Percentiles rank a stretch among this genome's conserved stretches.
phyloP scores from a whole-genome alignment of 192 early-diverging fungal species.

The Funneliformis geosporum region DNA sequence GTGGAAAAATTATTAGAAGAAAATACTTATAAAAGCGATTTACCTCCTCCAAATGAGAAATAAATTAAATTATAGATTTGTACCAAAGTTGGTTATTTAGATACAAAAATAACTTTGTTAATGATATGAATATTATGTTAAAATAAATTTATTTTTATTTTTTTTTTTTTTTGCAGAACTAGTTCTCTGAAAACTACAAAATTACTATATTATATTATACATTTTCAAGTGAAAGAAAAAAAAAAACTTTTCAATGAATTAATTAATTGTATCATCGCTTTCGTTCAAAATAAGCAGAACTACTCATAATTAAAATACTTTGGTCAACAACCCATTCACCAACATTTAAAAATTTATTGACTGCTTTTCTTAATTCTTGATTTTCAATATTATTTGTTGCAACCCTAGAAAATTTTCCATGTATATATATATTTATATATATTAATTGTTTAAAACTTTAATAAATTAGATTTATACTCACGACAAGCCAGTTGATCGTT shows the following conservation, averaged over 20 bases:
- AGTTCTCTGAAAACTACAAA: too few species aligned
- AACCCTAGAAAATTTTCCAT: constrained; percentile 34
- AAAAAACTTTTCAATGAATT: background rate
- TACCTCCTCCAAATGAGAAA: constrained; percentile 12
- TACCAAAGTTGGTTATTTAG: too few species aligned
- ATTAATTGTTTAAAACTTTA: background rate
- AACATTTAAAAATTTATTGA: constrained; percentile 55
- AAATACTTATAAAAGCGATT: constrained; percentile 67
- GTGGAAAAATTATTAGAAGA: constrained; percentile 74
- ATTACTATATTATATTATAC: too few species aligned
- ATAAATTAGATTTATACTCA: constrained; percentile 32
- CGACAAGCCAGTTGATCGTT: constrained; percentile 52
- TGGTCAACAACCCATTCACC: constrained; percentile 59
- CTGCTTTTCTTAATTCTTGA: constrained; percentile 48
- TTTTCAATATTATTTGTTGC: constrained; percentile 54
- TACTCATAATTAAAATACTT: constrained; percentile 43
- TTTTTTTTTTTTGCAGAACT: too few species aligned
- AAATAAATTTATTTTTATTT: too few species aligned
- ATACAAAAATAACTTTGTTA: too few species aligned
- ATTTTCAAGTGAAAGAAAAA: background rate
- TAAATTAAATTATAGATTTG: background rate
- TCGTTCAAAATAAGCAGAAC: constrained; percentile 58
- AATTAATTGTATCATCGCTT: constrained; percentile 36
- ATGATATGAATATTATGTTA: too few species aligned
- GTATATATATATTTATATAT: too few species aligned